Evolutionary conservation across 176 grass and related monocot genomes (phyloP).

Genomic region (Oryza meyeriana): DNA sequence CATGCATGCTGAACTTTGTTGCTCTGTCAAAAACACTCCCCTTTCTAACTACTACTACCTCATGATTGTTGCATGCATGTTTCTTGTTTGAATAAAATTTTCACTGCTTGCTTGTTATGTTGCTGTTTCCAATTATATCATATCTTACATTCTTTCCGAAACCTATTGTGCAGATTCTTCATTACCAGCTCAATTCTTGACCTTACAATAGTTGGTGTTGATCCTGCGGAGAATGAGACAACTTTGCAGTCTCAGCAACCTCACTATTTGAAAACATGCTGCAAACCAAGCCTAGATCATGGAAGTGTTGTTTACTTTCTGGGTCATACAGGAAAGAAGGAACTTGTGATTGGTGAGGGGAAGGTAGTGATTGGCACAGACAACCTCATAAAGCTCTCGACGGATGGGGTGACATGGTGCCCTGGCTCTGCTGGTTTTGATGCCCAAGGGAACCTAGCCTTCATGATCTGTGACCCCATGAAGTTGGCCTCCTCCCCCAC

Average conservation of each 20-base stretch:
- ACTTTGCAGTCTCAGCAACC: conserved; percentile 47
- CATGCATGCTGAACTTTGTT: conserved; percentile 20
- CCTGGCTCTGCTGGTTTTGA: conserved; percentile 92
- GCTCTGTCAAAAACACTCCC: neutral
- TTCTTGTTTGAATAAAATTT: neutral
- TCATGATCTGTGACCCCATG: conserved; percentile 97
- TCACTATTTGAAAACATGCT: conserved; percentile 76
- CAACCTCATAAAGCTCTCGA: conserved; percentile 75
- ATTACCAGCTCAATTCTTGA: conserved; percentile 91
- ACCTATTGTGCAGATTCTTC: conserved; percentile 63
- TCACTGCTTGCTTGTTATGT: neutral
- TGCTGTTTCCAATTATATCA: neutral
- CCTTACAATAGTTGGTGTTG: conserved; percentile 88
- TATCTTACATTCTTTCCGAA: neutral
- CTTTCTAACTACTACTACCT: neutral
- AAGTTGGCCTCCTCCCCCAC: conserved; percentile 75
- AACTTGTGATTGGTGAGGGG: conserved; percentile 65
- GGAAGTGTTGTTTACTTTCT: conserved; percentile 74
- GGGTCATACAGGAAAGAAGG: conserved; percentile 65
- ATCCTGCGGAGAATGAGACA: conserved; percentile 58
- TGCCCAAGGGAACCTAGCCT: conserved; percentile 81
- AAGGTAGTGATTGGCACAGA: conserved; percentile 86
- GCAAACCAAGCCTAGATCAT: conserved; percentile 69
- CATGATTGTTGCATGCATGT: neutral
- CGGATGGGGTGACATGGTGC: conserved; percentile 59